These are phyloP conservation scores for Linnemannia exigua DNA, from an alignment of 192 early-diverging fungal genomes.

Conservation along the genomic window DNA sequence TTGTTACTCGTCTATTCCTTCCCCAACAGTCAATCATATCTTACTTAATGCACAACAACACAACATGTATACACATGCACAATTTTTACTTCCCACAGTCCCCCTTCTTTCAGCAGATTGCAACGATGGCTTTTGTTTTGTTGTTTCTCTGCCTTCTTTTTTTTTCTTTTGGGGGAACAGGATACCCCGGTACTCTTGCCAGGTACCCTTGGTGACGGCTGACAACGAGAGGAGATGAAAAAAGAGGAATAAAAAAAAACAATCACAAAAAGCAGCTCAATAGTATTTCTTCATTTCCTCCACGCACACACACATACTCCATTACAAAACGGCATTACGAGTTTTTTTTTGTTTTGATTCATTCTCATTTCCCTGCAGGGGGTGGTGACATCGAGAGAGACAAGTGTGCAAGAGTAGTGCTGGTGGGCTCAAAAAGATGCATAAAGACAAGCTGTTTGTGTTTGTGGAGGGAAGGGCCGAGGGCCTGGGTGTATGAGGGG, in stretches of 20 bases:
- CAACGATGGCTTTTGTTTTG: not conserved
- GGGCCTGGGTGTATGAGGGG: not conserved
- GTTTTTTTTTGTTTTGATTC: not conserved
- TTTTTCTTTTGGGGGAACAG: not conserved
- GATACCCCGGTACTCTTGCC: not conserved
- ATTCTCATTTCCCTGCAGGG: not conserved
- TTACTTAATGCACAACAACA: not conserved
- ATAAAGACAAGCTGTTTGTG: not conserved
- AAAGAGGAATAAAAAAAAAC: not conserved
- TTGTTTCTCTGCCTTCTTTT: not conserved
- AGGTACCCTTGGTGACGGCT: not conserved
- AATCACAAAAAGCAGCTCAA: not conserved
- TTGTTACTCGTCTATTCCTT: not conserved
- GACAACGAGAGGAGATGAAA: not conserved
- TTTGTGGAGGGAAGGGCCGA: not conserved
- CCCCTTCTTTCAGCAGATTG: not conserved
- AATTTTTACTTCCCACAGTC: constrained; percentile 4
- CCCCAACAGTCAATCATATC: not conserved
- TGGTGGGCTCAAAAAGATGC: constrained; percentile 9
- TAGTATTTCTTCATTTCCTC: not conserved
- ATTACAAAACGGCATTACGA: not conserved
- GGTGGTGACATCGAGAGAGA: not conserved
- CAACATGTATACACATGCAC: not conserved
- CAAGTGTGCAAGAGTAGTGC: not conserved
- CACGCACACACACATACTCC: not conserved